Base-by-base conservation (phyloP, 192 early-diverging fungal genomes). In the Coemansia sp. region DNA sequence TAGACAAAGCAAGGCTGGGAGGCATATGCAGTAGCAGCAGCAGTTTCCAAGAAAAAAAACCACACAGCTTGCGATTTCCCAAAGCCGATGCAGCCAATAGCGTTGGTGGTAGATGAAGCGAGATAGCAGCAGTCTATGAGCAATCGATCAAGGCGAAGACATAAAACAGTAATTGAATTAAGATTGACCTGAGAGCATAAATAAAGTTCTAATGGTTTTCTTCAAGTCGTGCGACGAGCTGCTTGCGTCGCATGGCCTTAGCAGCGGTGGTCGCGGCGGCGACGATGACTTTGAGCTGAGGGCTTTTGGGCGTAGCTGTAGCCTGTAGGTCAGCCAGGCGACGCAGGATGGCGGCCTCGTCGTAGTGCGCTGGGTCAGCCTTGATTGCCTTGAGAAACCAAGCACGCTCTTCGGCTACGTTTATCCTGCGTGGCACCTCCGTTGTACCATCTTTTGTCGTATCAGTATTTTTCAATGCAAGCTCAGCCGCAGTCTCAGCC, bases 321-420 rank as follows among this genome's bases (percentile, higher is more conserved):
- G 37, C 25, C 34, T 67, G 59, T 19, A 80, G 65, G 57, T 80
- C 67, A 6, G 39, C 45, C n/a, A 80, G 18, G 15, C 59, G 77
- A 53, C 62, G 51, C 37, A 73, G 25, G 13, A 80, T 56, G 7
- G 47, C 63, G 8, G 63, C 63, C 41, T 80, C 77, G 57, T 80
- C 71, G 48, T 80, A 80, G 64, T 66, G 70, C 19, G 67, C 70
- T 22, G 67, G 70, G 45, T 80, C 77, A 1, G 77, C 77, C 45
- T 80, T 80, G 61, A 80, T 74, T 33, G 49, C 71, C 49, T 69
- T 69, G 49, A 74, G 48, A 57, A 80, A 70, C 71, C 70, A 73
- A 5, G 61, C 61, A 14, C 69, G 69, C 42, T 73, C 71, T 37
- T 69, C 67, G 42, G 77, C 57, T 18, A 74, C 71, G 41, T 64